Evolutionary conservation across 2,329 filamentous ascomycete species (phyloP).

Genomic region (Calonectria ilicicola): DNA sequence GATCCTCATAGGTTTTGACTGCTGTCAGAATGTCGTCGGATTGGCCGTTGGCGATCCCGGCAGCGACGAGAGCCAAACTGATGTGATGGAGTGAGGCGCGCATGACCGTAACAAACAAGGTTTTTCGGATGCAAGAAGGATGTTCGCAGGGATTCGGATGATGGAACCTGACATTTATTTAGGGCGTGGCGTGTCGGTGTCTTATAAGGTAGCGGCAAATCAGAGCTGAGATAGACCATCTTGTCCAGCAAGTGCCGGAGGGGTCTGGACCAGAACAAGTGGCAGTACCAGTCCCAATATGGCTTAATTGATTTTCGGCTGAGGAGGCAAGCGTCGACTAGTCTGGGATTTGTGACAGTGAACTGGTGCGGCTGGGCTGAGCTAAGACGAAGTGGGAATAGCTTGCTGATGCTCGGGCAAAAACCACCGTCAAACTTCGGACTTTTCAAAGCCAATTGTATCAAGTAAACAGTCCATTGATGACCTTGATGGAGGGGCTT

Average conservation of each 20-base stretch:
- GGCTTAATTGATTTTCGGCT: not conserved
- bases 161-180: not conserved
- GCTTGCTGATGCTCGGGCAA: not conserved
- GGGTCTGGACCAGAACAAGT: not conserved
- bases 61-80: not conserved
- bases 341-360: not conserved
- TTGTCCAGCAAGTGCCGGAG: not conserved
- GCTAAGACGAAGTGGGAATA: not conserved
- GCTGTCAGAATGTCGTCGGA: slow-evolving; percentile 23
- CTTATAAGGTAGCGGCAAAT: not conserved
- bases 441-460: not conserved
- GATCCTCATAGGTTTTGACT: slow-evolving; percentile 18
- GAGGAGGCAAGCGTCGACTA: not conserved
- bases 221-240: not conserved
- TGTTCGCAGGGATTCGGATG: not conserved
- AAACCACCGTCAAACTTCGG: not conserved
- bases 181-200: not conserved
- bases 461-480: not conserved
- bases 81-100: not conserved
- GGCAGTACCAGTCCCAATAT: not conserved
- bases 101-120: not conserved
- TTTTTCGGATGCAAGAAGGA: not conserved
- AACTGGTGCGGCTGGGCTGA: not conserved
- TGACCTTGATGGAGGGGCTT: not conserved
- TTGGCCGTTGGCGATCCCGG: slow-evolving; percentile 10